These are phyloP conservation scores for Phytophthora idaei DNA, from an alignment of 352 stramenopile species.

Conservation along the genomic window DNA sequence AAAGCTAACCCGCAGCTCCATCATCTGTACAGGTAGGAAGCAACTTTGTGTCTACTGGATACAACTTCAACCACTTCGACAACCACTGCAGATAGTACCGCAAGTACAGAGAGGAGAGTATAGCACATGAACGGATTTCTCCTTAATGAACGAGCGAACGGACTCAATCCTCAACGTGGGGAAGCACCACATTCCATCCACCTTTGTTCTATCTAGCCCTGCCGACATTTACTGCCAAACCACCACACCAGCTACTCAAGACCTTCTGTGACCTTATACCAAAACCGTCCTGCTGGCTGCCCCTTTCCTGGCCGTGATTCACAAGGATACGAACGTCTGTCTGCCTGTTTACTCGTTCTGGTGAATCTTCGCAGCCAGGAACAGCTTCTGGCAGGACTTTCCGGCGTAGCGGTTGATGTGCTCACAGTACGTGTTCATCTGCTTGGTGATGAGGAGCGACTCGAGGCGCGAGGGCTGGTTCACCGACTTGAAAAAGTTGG, in stretches of 20 bases:
- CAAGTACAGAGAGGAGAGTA: background rate
- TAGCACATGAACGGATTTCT: conserved; percentile 39
- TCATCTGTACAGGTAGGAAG: conserved; percentile 67
- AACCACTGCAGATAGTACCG: background rate
- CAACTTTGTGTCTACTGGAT: background rate
- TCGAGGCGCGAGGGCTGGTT: conserved; percentile 89
- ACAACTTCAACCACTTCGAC: too few species aligned
- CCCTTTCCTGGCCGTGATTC: conserved; percentile 17
- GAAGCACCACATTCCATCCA: conserved; percentile 42
- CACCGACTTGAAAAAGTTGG: conserved; percentile 87
- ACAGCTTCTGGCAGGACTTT: conserved; percentile 93
- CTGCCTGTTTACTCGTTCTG: conserved; percentile 61
- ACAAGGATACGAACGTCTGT: conserved; percentile 17
- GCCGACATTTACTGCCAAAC: conserved; percentile 22
- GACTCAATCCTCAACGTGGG: conserved; percentile 34
- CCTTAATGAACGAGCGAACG: conserved; percentile 32
- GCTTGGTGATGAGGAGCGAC: conserved; percentile 90
- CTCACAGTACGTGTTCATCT: conserved; percentile 94
- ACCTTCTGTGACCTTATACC: conserved; percentile 22
- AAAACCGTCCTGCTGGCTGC: conserved; percentile 23
- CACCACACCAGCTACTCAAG: conserved; percentile 25
- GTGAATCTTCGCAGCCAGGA: conserved; percentile 90
- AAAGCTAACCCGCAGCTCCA: conserved; percentile 68
- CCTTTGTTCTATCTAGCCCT: conserved; percentile 41
- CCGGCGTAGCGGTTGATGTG: conserved; percentile 92